Conservation (phyloP, 768 basidiomycete species). For the Kockovaella imperatae region DNA sequence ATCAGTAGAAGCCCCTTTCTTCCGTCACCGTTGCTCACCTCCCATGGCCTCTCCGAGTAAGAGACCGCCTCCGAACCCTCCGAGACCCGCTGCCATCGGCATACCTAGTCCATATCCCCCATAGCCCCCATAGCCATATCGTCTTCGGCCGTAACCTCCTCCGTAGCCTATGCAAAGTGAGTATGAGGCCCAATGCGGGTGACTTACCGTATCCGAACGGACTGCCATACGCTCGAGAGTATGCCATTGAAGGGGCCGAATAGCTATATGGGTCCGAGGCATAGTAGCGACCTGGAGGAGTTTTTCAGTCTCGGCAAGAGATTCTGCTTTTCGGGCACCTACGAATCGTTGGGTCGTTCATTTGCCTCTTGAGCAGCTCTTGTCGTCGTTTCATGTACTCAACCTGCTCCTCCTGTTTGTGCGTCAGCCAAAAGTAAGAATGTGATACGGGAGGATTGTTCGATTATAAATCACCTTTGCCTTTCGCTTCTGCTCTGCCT, state of each 20-base stretch:
- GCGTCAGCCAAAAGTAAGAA: not conserved
- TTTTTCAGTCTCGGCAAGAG: not conserved
- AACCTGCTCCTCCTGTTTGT: slow-evolving; percentile 18
- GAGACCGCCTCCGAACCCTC: slow-evolving; percentile 17
- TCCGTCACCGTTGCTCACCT: too few relatives aligned
- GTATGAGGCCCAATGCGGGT: not conserved
- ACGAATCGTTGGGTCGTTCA: slow-evolving; percentile 28
- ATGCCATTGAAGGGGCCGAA: slow-evolving; percentile 19
- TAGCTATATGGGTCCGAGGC: slow-evolving; percentile 28
- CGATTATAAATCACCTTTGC: slow-evolving; percentile 8
- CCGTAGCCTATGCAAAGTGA: slow-evolving; percentile 4
- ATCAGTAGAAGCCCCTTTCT: too few relatives aligned
- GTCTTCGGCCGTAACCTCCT: slow-evolving; percentile 13
- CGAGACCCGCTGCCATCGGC: slow-evolving; percentile 8
- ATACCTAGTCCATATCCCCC: slow-evolving; percentile 6
- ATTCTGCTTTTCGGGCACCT: slow-evolving; percentile 1
- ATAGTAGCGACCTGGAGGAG: slow-evolving; percentile 17
- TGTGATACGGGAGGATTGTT: not conserved
- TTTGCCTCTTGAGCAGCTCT: slow-evolving; percentile 22
- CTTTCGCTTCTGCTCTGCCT: slow-evolving; percentile 27
- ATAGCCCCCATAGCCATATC: slow-evolving; percentile 9
- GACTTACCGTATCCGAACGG: slow-evolving; percentile 36
- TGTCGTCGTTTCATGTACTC: slow-evolving; percentile 24
- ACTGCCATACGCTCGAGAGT: slow-evolving; percentile 12
- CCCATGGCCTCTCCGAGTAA: slow-evolving; percentile 13